Evolutionary conservation across 2,329 filamentous ascomycete genomes (phyloP).

Genomic region (Diaporthe citrichinensis): DNA sequence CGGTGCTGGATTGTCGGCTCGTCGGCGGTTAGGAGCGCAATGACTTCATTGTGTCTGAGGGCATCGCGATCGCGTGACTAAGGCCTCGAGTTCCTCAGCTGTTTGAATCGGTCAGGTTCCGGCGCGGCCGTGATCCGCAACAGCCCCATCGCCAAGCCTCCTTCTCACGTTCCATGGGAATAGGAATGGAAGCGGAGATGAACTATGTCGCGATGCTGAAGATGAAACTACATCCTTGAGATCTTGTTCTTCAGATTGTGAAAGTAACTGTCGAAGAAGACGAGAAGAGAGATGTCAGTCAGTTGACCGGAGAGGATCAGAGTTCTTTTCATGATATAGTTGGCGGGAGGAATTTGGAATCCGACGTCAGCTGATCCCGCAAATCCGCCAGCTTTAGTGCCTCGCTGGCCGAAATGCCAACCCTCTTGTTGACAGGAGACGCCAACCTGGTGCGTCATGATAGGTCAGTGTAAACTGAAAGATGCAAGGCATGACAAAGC

Average conservation of each 20-base stretch:
- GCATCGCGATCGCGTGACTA: constrained; percentile 17
- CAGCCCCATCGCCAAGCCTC: constrained; percentile 32
- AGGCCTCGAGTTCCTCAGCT: background rate
- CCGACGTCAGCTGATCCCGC: background rate
- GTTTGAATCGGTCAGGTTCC: constrained; percentile 31
- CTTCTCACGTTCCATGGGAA: constrained; percentile 16
- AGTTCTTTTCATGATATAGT: background rate
- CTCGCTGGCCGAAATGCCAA: background rate
- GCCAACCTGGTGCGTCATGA: background rate
- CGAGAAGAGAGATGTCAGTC: background rate
- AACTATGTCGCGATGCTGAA: background rate
- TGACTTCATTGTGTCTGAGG: constrained; percentile 36
- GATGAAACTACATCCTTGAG: background rate
- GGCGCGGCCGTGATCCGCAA: constrained; percentile 22
- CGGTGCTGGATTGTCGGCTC: background rate
- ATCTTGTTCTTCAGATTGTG: background rate
- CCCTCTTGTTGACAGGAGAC: background rate
- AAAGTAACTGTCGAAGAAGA: background rate
- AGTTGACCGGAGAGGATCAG: background rate
- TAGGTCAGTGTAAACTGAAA: background rate
- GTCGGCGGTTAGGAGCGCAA: background rate
- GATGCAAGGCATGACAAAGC: background rate
- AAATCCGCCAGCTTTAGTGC: background rate
- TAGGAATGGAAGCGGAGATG: constrained; percentile 21
- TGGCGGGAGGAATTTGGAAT: constrained; percentile 4